These are phyloP conservation scores for Lipomyces yamanashiensis DNA, from an alignment of 805 yeast genomes.

Conservation along the genomic window DNA sequence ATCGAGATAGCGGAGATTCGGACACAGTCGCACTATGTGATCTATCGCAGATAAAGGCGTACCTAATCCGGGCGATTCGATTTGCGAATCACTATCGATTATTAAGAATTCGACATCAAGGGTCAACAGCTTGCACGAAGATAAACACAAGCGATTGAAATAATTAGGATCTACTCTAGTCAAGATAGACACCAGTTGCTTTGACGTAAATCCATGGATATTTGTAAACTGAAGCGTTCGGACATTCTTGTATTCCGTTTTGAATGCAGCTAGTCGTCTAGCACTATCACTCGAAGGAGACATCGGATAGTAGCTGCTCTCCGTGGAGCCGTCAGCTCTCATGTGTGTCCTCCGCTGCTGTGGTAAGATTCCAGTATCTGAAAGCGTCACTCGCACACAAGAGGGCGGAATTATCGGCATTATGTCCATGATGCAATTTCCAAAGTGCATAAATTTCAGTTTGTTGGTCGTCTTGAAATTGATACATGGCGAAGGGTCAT, in stretches of 20 bases:
- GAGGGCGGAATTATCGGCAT: constrained; percentile 17
- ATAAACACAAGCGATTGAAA: background rate
- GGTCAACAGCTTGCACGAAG: background rate
- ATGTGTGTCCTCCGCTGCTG: constrained; percentile 4
- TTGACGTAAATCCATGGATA: constrained; percentile 6
- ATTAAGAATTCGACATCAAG: constrained; percentile 4
- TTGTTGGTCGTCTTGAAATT: background rate
- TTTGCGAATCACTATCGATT: background rate
- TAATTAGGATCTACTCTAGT: background rate
- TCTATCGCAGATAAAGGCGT: background rate
- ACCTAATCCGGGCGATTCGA: background rate
- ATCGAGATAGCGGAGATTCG: constrained; percentile 9
- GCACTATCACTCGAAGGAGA: background rate
- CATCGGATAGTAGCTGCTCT: background rate
- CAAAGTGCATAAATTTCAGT: constrained; percentile 2
- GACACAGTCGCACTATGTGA: background rate
- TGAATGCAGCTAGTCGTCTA: constrained; percentile 4
- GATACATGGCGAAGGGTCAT: background rate
- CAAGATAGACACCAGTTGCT: constrained; percentile 8
- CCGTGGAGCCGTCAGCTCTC: background rate
- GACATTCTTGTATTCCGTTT: constrained; percentile 13
- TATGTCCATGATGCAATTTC: constrained; percentile 4
- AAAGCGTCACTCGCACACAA: constrained; percentile 2
- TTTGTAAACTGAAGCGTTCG: constrained; percentile 9
- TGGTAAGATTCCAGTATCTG: constrained; percentile 6